Evolutionary conservation across 1,139 yeast species (phyloP), one percentile per base, ranked within the genome.

Genomic region (Saccharomyces uvarum): DNA sequence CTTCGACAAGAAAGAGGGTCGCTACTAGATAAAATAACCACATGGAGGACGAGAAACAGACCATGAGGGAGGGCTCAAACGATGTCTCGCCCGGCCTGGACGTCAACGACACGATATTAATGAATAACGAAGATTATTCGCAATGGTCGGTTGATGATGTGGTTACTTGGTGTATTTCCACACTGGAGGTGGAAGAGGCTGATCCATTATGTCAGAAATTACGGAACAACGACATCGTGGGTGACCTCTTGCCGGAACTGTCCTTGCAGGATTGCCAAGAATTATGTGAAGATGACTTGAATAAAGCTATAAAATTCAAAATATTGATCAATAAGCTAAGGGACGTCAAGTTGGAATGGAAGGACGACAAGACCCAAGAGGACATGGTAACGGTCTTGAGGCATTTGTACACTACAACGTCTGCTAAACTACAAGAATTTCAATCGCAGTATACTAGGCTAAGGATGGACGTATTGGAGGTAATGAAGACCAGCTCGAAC

Each of bases 251-350:
- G 49, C 83, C 86, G 0, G 82, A 77, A 58, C 67, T 86, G 47
- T 78, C 79, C 11, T 76, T 86, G 1, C 80, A 78, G 7, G 88
- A 85, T 65, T 74, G 85, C 51, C 74, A 75, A 59, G 89, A 84
- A 59, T 69, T 86, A 64, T 87, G 86, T 1, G 72, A 81, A 1
- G 57, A 59, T 6, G 72, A 70, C 41, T 61, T 81, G 49, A 68
- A 71, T 14, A 66, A 74, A 1, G 71, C 89, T 14, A 71, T 85
- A 3, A 58, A 65, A 41, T 68, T 84, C 32, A 82, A 82, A 53
- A 49, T 67, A 5, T 51, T 56, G 33, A 48, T 84, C 32, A 74
- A 77, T 54, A 79, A 75, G 33, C 58, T 68, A 27, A 56, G 50
- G 16, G 59, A 56, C 24, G 53, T 51, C 28, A 55, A 56, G 27